Conservation (phyloP, 176 grass and related monocot species). For the Saccharum spontaneum region DNA sequence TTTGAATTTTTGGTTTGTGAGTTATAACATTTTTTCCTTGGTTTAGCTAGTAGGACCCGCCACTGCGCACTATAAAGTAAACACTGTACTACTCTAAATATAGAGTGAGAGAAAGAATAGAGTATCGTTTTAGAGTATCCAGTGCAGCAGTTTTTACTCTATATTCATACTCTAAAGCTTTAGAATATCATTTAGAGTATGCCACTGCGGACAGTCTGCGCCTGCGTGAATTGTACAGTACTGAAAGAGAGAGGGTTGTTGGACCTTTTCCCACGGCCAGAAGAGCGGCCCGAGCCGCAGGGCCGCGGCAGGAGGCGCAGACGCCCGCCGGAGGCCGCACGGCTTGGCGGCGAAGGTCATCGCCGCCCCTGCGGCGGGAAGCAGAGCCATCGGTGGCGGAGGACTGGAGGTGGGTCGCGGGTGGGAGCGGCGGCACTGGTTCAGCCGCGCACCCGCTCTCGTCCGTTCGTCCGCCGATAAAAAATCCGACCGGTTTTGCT, state of each 20-base stretch:
- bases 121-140: no score
- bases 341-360: constrained; percentile 2
- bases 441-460: not conserved
- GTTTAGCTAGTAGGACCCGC: no score
- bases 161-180: no score
- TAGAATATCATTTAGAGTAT: no score
- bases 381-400: constrained; percentile 28
- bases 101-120: no score
- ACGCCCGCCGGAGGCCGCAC: not conserved
- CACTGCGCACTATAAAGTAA: no score
- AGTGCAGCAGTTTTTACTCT: no score
- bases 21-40: no score
- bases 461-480: constrained; percentile 44
- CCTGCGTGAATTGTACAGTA: not conserved
- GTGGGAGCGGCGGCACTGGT: not conserved
- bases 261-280: constrained; percentile 97
- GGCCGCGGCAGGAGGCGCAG: constrained; percentile 23
- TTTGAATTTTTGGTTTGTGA: no score
- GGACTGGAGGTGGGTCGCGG: not conserved
- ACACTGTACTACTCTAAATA: no score
- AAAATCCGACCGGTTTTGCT: not conserved
- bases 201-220: no score
- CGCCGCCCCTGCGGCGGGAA: not conserved
- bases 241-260: not conserved
- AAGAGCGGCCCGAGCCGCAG: constrained; percentile 74